Percentiles rank a stretch among this genome's conserved stretches.
phyloP scores from a whole-genome alignment of 1,284 basidiomycete genomes.

The Farysia itapuensis region DNA sequence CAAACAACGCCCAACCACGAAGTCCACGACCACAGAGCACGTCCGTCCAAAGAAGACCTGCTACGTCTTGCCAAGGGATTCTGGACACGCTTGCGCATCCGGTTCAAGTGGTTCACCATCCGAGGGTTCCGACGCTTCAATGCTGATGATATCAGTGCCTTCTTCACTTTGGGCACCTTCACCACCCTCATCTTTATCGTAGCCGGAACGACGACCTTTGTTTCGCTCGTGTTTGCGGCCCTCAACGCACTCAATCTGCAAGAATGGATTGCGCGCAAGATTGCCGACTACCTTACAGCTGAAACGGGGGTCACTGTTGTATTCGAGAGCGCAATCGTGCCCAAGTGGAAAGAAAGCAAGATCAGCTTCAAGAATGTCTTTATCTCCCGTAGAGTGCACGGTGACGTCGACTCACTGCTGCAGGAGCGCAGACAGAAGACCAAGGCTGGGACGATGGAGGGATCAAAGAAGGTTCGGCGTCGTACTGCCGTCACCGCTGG shows the following conservation, averaged over 20 bases:
- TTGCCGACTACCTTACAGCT: conserved; percentile 89
- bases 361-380: conserved; percentile 97
- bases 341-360: conserved; percentile 92
- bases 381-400: conserved; percentile 74
- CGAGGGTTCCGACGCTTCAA: conserved; percentile 93
- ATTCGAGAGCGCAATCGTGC: conserved; percentile 96
- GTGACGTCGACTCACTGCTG: conserved; percentile 45
- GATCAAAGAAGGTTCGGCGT: conserved; percentile 26
- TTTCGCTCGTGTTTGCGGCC: conserved; percentile 86
- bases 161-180: conserved; percentile 77
- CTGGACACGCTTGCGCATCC: conserved; percentile 83
- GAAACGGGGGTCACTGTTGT: conserved; percentile 92
- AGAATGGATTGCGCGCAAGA: conserved; percentile 84
- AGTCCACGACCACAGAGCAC: conserved; percentile 3
- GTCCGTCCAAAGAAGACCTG: conserved; percentile 67
- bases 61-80: conserved; percentile 81
- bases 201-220: conserved; percentile 93
- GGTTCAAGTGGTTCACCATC: conserved; percentile 98
- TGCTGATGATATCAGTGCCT: conserved; percentile 93
- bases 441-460: conserved; percentile 2
- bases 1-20: conserved; percentile 5
- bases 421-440: conserved; percentile 18
- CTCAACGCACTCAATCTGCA: conserved; percentile 88
- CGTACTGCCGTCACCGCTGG: conserved; percentile 43
- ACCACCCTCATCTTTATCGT: conserved; percentile 92